These are phyloP conservation scores for Ogataea pilisensis DNA, from an alignment of 805 yeast species.

Conservation along the genomic window DNA sequence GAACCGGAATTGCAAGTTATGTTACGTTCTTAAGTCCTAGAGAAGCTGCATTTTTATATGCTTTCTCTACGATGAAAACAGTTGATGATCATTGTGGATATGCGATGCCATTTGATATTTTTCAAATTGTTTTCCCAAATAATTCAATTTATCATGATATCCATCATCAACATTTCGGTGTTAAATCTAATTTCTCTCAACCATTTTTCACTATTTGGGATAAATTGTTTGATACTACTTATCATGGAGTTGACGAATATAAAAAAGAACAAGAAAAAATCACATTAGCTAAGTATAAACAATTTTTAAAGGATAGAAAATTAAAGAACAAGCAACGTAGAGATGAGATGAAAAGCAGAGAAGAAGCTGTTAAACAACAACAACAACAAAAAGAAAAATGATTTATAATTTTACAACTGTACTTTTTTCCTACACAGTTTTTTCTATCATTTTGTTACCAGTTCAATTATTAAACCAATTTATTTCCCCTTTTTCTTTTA, in stretches of 20 bases:
- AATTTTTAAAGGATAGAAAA: slow-evolving; percentile 44
- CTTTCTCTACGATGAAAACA: slow-evolving; percentile 91
- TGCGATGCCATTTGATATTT: slow-evolving; percentile 83
- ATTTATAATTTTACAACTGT: too few relatives aligned
- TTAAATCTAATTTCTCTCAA: slow-evolving; percentile 89
- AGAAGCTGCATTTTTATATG: slow-evolving; percentile 68
- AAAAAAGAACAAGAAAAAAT: slow-evolving; percentile 60
- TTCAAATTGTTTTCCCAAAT: slow-evolving; percentile 90
- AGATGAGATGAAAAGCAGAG: slow-evolving; percentile 8
- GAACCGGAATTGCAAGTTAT: slow-evolving; percentile 80
- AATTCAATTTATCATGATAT: slow-evolving; percentile 95
- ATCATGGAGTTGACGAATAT: slow-evolving; percentile 61
- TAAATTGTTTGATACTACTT: slow-evolving; percentile 62
- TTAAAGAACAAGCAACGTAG: slow-evolving; percentile 1
- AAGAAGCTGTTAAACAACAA: slow-evolving; percentile 3
- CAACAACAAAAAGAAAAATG: background rate
- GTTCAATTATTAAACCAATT: too few relatives aligned
- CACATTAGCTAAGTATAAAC: slow-evolving; percentile 61
- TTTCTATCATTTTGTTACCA: too few relatives aligned
- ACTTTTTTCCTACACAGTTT: too few relatives aligned
- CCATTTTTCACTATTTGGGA: slow-evolving; percentile 98
- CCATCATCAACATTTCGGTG: slow-evolving; percentile 95
- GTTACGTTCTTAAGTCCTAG: slow-evolving; percentile 64
- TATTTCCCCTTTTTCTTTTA: too few relatives aligned
- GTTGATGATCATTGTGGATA: slow-evolving; percentile 99